Conservation (phyloP, 208 protist genomes). For the Crithidia fasciculata region DNA sequence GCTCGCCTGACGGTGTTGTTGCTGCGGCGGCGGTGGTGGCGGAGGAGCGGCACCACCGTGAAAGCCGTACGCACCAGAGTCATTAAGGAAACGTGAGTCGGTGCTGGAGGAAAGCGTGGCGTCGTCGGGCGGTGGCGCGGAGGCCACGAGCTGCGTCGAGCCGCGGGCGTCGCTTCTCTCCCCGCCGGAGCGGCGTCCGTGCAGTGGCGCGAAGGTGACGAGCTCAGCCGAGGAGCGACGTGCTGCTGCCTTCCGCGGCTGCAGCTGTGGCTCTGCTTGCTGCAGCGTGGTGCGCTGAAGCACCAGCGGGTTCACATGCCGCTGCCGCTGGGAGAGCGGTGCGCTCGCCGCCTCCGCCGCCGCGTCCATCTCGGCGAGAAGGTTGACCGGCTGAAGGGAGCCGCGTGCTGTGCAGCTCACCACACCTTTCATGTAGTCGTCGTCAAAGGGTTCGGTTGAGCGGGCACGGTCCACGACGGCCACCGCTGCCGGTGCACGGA, state of each 20-base stretch:
- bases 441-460: slow-evolving; percentile 35
- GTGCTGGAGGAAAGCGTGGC: slow-evolving; percentile 14
- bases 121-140: slow-evolving; percentile 23
- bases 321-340: background rate
- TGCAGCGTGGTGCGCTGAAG: background rate
- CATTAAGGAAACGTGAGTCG: slow-evolving; percentile 1
- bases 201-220: slow-evolving; percentile 2
- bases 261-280: background rate
- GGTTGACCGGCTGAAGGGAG: slow-evolving; percentile 9
- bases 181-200: background rate
- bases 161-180: background rate
- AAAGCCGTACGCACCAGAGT: slow-evolving; percentile 1
- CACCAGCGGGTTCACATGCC: slow-evolving; percentile 6
- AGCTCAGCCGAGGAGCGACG: background rate
- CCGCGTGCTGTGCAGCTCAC: slow-evolving; percentile 5
- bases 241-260: background rate
- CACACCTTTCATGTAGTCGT: slow-evolving; percentile 5
- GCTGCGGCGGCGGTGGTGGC: background rate
- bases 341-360: background rate
- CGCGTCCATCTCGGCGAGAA: slow-evolving; percentile 6
- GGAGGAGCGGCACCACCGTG: background rate
- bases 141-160: background rate
- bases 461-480: slow-evolving; percentile 9
- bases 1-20: background rate
- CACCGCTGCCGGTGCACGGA: background rate